Percentiles rank a stretch among this genome's conserved stretches.
phyloP scores from a whole-genome alignment of 2,329 filamentous ascomycete genomes.

The Calycina herbarum region DNA sequence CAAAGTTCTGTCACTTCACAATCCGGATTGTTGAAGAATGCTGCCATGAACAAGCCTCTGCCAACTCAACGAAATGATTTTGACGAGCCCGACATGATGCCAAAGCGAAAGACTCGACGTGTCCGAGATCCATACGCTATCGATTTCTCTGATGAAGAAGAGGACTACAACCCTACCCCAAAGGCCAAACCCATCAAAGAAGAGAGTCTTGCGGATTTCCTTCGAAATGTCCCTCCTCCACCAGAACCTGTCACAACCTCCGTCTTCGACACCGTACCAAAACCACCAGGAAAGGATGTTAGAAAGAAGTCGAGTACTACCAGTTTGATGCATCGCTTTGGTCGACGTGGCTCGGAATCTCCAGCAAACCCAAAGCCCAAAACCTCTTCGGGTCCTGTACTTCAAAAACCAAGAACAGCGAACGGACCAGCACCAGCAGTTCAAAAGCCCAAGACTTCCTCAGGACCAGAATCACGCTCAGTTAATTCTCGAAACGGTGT shows the following conservation, averaged over 20 bases:
- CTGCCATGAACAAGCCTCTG: slow-evolving; percentile 38
- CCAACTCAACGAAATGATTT: slow-evolving; percentile 26
- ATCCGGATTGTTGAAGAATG: slow-evolving; percentile 61
- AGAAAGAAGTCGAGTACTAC: slow-evolving; percentile 66
- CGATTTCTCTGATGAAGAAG: slow-evolving; percentile 60
- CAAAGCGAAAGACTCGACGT: slow-evolving; percentile 72
- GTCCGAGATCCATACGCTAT: slow-evolving; percentile 93
- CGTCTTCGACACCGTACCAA: slow-evolving; percentile 22
- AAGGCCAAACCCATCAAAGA: slow-evolving; percentile 42
- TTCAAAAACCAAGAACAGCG: neutral
- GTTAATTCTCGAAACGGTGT: slow-evolving; percentile 32
- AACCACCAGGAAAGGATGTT: slow-evolving; percentile 39
- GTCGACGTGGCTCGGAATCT: slow-evolving; percentile 33
- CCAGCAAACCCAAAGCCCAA: slow-evolving; percentile 26
- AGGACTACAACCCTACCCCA: slow-evolving; percentile 32
- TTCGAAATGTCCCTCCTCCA: slow-evolving; percentile 69
- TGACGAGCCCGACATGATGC: slow-evolving; percentile 48
- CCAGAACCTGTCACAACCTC: slow-evolving; percentile 43
- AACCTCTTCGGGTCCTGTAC: neutral
- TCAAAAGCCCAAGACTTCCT: slow-evolving; percentile 28
- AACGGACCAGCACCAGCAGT: slow-evolving; percentile 25
- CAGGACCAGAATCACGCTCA: slow-evolving; percentile 34
- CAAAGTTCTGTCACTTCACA: slow-evolving; percentile 64
- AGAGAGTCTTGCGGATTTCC: slow-evolving; percentile 72
- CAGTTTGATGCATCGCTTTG: slow-evolving; percentile 61